phyloP scores from a whole-genome alignment of 345 rosid species.

The Brassica cretica region DNA sequence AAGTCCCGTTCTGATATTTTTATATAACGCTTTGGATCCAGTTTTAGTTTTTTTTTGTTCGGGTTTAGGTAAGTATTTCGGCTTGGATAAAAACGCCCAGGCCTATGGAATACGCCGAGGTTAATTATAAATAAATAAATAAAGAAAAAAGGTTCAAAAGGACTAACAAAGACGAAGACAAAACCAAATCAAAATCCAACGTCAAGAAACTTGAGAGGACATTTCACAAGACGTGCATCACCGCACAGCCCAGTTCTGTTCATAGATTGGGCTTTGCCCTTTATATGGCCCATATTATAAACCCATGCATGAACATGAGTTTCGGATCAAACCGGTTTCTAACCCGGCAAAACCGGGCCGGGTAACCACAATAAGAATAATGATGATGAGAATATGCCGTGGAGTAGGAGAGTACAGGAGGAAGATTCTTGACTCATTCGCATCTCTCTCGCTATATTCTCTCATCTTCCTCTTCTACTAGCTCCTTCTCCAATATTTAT shows the following conservation, averaged over 20 bases:
- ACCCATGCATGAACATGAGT: neutral
- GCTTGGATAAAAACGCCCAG: too few species aligned
- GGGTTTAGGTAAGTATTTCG: too few species aligned
- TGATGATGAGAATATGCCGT: slow-evolving; percentile 34
- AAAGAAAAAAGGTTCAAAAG: too few species aligned
- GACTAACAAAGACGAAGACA: neutral
- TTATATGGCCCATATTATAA: neutral
- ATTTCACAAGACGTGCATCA: neutral
- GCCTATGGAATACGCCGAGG: too few species aligned
- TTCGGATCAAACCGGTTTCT: neutral
- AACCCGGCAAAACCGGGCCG: slow-evolving; percentile 5
- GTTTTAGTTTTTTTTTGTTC: too few species aligned
- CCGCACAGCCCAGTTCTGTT: neutral
- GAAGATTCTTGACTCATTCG: slow-evolving; percentile 41
- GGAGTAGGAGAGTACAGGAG: slow-evolving; percentile 28
- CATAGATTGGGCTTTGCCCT: slow-evolving; percentile 1
- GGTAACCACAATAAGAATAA: slow-evolving; percentile 4
- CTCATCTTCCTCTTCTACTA: slow-evolving; percentile 12
- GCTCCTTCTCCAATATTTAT: slow-evolving; percentile 19
- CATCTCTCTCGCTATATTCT: slow-evolving; percentile 39
- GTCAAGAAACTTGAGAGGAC: neutral
- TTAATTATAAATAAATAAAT: too few species aligned
- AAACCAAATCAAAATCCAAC: neutral
- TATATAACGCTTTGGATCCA: too few species aligned
- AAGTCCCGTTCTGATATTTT: too few species aligned